Base-by-base conservation (phyloP, 2,329 filamentous ascomycete species). In the Ophiocordyceps camponoti-floridani region DNA sequence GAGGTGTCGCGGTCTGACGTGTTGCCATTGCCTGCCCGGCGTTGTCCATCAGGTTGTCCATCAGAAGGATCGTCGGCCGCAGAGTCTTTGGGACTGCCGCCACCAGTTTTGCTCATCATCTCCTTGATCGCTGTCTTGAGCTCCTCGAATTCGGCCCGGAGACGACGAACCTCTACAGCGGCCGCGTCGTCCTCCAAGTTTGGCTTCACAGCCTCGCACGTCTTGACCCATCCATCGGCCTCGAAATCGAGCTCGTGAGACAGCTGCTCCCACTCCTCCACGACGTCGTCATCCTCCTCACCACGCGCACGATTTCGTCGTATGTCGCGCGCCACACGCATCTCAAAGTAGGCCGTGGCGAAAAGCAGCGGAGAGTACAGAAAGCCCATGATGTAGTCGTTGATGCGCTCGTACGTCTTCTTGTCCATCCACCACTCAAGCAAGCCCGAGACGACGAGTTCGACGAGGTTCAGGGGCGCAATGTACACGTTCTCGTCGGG, bases 401-500 rank as follows among this genome's bases (percentile, higher is more conserved):
- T 98, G 45, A 96, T 64, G 31, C 73, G 72, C 52, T 88, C 82
- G 58, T 96, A 98, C 2, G 62, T 62, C 7, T 67, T 54, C 49
- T 76, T 75, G n/a, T 75, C 66, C 69, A 98, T 72, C 91, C 89
- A 98, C 91, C 91, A 98, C 66, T 96, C 91, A 44, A 94, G 80
- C 0, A 93, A 56, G 37, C 83, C 74, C 3, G 95, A 73, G 48
- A 75, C 67, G 48, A 94, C 69, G 16, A 96, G 79, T 60, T 98
- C 91, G 48, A 98, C 74, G 2, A 98, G 71, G 59, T 98, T 98
- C 63, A 98, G 84, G 0, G 91, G 91, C 0, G 91, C 80, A 55
- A 98, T 94, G 63, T 91, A 98, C 45, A 98, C 91, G 53, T 98
- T 98, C 61, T 98, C 91, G 54, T 98, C 91, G 0, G 91, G 91